Evolutionary conservation across 2,329 filamentous ascomycete species (phyloP).

Genomic region (Cadophora sp.): DNA sequence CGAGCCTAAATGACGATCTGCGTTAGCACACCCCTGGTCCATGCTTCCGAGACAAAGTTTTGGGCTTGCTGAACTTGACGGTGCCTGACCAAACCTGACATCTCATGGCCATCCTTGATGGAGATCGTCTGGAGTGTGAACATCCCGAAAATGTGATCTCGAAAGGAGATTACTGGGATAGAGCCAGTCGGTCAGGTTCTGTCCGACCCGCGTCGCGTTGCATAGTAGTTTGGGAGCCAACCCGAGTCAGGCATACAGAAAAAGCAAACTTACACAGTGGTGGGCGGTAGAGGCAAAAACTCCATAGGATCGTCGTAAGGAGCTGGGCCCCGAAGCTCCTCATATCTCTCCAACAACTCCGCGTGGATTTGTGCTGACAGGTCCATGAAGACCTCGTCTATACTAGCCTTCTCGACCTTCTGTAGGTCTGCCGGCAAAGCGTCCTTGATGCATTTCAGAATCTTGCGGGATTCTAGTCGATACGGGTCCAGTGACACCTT

Average conservation of each 20-base stretch:
- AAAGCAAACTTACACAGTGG: slow-evolving; percentile 56
- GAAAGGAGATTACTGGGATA: not conserved
- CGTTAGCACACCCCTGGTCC: not conserved
- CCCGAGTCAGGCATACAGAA: not conserved
- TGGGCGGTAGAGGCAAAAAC: slow-evolving; percentile 73
- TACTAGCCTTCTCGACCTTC: slow-evolving; percentile 88
- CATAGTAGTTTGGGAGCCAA: not conserved
- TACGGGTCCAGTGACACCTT: slow-evolving; percentile 97
- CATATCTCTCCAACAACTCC: slow-evolving; percentile 76
- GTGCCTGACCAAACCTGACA: slow-evolving; percentile 7
- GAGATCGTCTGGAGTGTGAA: not conserved
- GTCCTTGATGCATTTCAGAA: slow-evolving; percentile 80
- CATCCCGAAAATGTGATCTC: not conserved
- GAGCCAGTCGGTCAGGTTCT: slow-evolving; percentile 2
- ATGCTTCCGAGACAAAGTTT: not conserved
- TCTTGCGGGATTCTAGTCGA: slow-evolving; percentile 81
- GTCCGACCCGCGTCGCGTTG: not conserved
- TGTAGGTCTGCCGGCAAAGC: slow-evolving; percentile 69
- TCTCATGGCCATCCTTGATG: not conserved
- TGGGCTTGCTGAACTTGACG: slow-evolving; percentile 4
- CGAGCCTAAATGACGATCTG: slow-evolving; percentile 50
- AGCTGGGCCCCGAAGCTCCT: slow-evolving; percentile 71
- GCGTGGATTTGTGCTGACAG: slow-evolving; percentile 83
- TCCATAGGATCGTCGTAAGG: slow-evolving; percentile 77
- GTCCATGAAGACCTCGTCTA: slow-evolving; percentile 96